A percentile compares a stretch with the other conserved stretches of the same genome.
phyloP scores from a whole-genome alignment of 2,329 filamentous ascomycete genomes.

The Onygenales sp. region DNA sequence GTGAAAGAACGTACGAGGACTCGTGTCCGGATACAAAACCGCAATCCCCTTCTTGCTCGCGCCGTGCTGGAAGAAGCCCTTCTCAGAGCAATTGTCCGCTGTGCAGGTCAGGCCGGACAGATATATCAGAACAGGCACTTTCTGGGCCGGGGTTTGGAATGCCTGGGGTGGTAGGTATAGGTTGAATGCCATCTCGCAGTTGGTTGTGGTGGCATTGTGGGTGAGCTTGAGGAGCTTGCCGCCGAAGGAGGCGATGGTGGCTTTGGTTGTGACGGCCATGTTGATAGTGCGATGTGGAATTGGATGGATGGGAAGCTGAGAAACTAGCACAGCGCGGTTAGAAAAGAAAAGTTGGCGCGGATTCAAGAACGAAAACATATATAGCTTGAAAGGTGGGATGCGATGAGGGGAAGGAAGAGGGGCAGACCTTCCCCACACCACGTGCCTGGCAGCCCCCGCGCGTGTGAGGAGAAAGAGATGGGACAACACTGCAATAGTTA shows the following conservation, averaged over 20 bases:
- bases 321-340: too few relatives aligned
- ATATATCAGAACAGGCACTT: conserved; percentile 81
- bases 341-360: not conserved
- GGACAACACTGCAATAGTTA: too few relatives aligned
- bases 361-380: not conserved
- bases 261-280: conserved; percentile 84
- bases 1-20: conserved; percentile 53
- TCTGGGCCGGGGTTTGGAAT: conserved; percentile 40
- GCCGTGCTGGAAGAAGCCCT: conserved; percentile 82
- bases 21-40: conserved; percentile 92
- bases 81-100: conserved; percentile 66
- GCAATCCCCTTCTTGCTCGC: conserved; percentile 76
- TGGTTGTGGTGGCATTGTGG: conserved; percentile 68
- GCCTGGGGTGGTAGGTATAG: conserved; percentile 77
- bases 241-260: conserved; percentile 83
- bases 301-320: not conserved
- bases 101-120: conserved; percentile 92
- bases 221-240: conserved; percentile 91
- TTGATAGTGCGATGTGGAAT: not conserved
- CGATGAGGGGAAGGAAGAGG: too few relatives aligned
- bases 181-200: conserved; percentile 86
- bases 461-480: too few relatives aligned
- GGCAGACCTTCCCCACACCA: too few relatives aligned
- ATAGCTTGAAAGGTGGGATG: not conserved
- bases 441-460: too few relatives aligned